Evolutionary conservation across 805 yeast species (phyloP), one percentile per base, ranked within the genome.

Genomic region (Yarrowia divulgata): DNA sequence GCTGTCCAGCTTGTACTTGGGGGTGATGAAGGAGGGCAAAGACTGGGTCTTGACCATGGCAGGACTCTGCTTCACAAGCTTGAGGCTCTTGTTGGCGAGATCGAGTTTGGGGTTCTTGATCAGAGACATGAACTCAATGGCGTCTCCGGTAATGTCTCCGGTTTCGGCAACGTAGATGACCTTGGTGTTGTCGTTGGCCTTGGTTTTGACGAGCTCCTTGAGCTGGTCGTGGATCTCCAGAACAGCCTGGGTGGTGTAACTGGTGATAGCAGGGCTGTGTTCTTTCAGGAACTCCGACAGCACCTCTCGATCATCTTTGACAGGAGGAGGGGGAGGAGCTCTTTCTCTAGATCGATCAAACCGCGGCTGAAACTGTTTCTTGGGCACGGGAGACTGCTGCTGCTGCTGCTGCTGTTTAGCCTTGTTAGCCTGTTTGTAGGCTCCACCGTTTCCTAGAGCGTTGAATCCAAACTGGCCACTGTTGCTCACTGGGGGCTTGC

Each of bases 1-100:
- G n/a, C 35, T 60, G 42, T 60, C 52, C 19, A 60, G 42, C 52
- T 60, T 9, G 34, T 60, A 60, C 52, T 60, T 43, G 42, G 66
- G 66, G 5, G 66, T 60, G 1, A 60, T 23, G 42, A 45, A 60
- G 3, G 66, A 60, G 14, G 66, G 66, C 13, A 60, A 34, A 4
- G 66, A 60, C 40, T 43, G 52, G 5, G 66, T 60, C 52, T 60
- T 60, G 43, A 60, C 52, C 66, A 60, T 60, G 7, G 66, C 43
- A 10, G 66, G 66, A 52, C 46, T 34, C 66, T 34, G 52, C 19
- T 60, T 60, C 32, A 60, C 66, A 14, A 60, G 52, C 42, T 34
- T 43, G 19, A 60, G 29, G 34, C 18, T n/a, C 42, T 60, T 60
- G 42, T 60, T 43, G 7, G 66, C 32, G 8, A 60, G 66, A 29